phyloP scores from a whole-genome alignment of 176 grass and related monocot genomes.

The Thalia dealbata region DNA sequence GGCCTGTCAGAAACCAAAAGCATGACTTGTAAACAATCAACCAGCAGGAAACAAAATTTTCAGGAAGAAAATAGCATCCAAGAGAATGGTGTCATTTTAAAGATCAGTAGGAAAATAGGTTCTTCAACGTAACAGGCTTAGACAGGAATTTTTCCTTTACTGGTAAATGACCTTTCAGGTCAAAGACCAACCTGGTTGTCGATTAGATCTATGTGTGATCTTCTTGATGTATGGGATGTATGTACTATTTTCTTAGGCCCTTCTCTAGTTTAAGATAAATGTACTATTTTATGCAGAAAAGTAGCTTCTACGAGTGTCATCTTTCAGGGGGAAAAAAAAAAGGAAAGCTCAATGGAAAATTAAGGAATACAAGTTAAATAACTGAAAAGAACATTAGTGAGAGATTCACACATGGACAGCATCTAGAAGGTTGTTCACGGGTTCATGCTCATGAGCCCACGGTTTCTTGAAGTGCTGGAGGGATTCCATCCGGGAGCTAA shows the following conservation, averaged over 20 bases:
- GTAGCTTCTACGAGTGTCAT: no score
- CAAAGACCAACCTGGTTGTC: no score
- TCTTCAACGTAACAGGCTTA: neutral
- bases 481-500: slow-evolving; percentile 51
- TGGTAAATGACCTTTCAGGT: no score
- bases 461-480: slow-evolving; percentile 87
- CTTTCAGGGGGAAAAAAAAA: neutral
- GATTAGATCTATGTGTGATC: no score
- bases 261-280: no score
- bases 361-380: neutral
- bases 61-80: neutral
- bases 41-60: slow-evolving; percentile 1
- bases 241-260: neutral
- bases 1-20: slow-evolving; percentile 24
- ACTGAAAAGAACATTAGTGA: neutral
- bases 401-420: slow-evolving; percentile 59
- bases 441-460: slow-evolving; percentile 89
- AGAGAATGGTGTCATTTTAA: neutral
- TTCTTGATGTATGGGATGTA: no score
- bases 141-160: no score
- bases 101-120: neutral
- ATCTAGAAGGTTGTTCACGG: slow-evolving; percentile 53
- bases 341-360: neutral
- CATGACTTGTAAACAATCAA: neutral
- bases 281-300: no score